Conservation (phyloP, 352 stramenopile species). For the Phytophthora rubi region DNA sequence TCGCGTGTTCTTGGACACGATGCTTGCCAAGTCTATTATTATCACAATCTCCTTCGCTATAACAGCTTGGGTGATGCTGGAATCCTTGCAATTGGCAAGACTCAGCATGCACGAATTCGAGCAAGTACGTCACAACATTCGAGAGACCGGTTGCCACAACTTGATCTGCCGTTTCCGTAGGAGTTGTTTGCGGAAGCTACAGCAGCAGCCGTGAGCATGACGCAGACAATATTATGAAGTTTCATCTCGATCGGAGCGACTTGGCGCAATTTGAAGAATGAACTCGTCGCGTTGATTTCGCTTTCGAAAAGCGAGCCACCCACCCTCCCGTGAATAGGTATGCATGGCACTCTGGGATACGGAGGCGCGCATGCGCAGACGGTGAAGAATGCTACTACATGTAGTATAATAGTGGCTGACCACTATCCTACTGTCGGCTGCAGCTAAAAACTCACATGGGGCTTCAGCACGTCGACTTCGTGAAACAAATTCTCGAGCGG, state of each 20-base stretch:
- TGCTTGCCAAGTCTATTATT: background rate
- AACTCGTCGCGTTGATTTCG: no score
- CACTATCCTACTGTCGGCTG: background rate
- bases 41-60: constrained; percentile 31
- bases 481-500: background rate
- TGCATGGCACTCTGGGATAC: no score
- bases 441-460: background rate
- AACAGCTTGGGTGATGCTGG: constrained; percentile 17
- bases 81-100: constrained; percentile 33
- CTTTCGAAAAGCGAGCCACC: no score
- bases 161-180: constrained; percentile 11
- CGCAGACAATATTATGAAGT: background rate
- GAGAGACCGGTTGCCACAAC: constrained; percentile 38
- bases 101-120: constrained; percentile 42
- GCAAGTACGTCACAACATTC: constrained; percentile 43
- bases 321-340: no score
- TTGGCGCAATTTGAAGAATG: no score
- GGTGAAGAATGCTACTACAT: no score
- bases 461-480: background rate
- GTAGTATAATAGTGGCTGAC: no score
- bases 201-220: background rate
- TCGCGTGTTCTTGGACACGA: background rate
- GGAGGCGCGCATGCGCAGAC: background rate
- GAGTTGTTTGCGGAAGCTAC: constrained; percentile 3
- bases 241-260: no score